Base-by-base conservation (phyloP, 1,284 basidiomycete species). In the Heterobasidion annosum region DNA sequence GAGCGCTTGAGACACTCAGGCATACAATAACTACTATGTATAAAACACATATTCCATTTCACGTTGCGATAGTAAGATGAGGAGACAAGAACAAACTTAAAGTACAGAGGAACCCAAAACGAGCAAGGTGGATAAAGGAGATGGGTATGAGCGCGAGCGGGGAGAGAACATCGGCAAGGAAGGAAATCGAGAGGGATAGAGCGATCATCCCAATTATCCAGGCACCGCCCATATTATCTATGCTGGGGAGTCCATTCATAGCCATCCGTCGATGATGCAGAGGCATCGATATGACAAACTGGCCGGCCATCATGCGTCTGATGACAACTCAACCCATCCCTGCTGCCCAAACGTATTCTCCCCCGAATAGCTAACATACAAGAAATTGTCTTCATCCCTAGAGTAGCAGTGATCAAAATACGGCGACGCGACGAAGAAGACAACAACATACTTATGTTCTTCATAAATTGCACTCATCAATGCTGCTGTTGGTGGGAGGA, bases 381-480 rank as follows among this genome's bases (percentile, higher is more conserved):
- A 77, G 82, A 97, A 97, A 59, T 93, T 91, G 68, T 97, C 93
- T 68, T 97, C 94, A 64, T 97, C 93, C 80, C 93, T 95, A 59
- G 32, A 51, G 54, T 68, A 56, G 56, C 53, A 48, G 53, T 55
- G 48, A 56, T 34, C n/a, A 25, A 34, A 58, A 45, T 34, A 50
- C 40, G 40, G n/a, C 25, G 12, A 12, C 18, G 2, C 53, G 32
- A 46, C 12, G 48, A 33, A 42, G 33, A 47, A 32, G 32, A 15
- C 8, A 46, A 35, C 16, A 33, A 79, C 89, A 66, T 60, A 95
- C 93, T 97, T 97, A 82, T 99, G 96, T 73, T 99, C 97, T 73
- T 99, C 97, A 68, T 99, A 99, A 67, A 99, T 98, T 51, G 93
- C 88, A 67, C 92, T 95, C 97, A 99, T 99, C 52, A 98, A 78